Conservation (phyloP, 2,329 filamentous ascomycete species). For the Phaeosphaeriaceae sp. region DNA sequence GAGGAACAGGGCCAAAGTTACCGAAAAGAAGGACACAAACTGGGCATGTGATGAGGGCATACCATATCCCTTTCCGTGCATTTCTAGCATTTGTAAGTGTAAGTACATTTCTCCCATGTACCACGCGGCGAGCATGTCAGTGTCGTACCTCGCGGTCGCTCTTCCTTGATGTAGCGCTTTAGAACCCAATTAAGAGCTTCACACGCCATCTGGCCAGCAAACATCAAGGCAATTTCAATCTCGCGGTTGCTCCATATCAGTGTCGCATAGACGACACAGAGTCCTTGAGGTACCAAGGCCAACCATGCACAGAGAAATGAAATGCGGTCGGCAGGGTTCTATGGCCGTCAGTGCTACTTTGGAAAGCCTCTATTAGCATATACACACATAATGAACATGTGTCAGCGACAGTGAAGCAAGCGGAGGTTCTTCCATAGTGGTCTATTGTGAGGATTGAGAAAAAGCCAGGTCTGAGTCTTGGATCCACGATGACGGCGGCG, state of each 20-base stretch:
- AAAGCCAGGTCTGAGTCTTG: neutral
- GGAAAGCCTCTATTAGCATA: neutral
- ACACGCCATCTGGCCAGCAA: slow-evolving; percentile 87
- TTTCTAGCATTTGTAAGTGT: slow-evolving; percentile 53
- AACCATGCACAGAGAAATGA: slow-evolving; percentile 93
- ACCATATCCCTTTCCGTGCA: slow-evolving; percentile 91
- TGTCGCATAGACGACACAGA: slow-evolving; percentile 88
- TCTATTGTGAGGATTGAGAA: neutral
- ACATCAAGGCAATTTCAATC: slow-evolving; percentile 86
- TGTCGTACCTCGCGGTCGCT: slow-evolving; percentile 75
- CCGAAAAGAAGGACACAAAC: slow-evolving; percentile 89
- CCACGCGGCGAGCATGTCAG: neutral
- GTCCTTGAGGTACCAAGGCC: slow-evolving; percentile 87
- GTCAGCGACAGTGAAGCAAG: slow-evolving; percentile 92
- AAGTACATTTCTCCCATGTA: neutral
- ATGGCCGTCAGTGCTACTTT: slow-evolving; percentile 26
- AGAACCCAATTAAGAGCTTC: slow-evolving; percentile 89
- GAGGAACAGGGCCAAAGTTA: slow-evolving; percentile 84
- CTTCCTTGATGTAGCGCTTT: slow-evolving; percentile 91
- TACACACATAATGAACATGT: slow-evolving; percentile 88
- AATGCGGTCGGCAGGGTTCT: slow-evolving; percentile 85
- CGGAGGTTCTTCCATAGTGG: slow-evolving; percentile 59
- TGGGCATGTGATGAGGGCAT: slow-evolving; percentile 97
- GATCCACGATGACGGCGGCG: slow-evolving; percentile 15
- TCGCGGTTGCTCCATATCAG: slow-evolving; percentile 92